Base-by-base conservation (phyloP, 2,329 filamentous ascomycete species). In the Piedraia hortae region DNA sequence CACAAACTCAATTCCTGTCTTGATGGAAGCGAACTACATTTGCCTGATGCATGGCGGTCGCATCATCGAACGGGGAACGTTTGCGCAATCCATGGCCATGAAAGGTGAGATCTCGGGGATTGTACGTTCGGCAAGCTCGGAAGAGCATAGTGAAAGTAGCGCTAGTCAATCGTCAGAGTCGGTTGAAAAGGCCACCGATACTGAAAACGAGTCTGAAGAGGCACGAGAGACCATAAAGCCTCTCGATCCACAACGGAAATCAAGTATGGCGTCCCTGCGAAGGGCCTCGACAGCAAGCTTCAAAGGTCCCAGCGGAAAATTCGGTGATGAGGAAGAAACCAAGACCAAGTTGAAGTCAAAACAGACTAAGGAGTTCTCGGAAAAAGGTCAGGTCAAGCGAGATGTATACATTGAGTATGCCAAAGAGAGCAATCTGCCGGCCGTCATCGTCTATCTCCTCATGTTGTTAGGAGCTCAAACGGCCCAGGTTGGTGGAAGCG, bases 381-480 rank as follows among this genome's bases (percentile, higher is more conserved):
- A 97, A 44, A 78, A 97, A 48, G 85, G 85, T 38, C 91, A 93
- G 44, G 85, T 97, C 34, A 93, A 91, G 46, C 93, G 85, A 80
- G 61, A 67, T 31, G 82, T 97, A 13, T 97, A 97, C 41, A 54
- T 56, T 10, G 80, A 91, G 47, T 97, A 97, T 38, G 88, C 85
- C 25, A 90, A 77, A 48, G 77, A 77, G 27, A 91, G 75, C 53
- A 91, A 93, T 43, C 47, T 91, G 9, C 52, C 62, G 25, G 88
- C 85, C 7, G 85, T 97, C 5, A 46, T 47, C 9, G 54, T 91
- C 32, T 97, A 93, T 44, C 37, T 89, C 9, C 20, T 70, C 19
- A 64, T 75, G 24, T 55, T 93, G 20, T 36, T 93, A 27, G 64
- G 68, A 13, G 67, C 77, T 5, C 82, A 97, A 48, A 69, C 69